phyloP scores from a whole-genome alignment of 257 asterid species.

The Euphrasia confusa region DNA sequence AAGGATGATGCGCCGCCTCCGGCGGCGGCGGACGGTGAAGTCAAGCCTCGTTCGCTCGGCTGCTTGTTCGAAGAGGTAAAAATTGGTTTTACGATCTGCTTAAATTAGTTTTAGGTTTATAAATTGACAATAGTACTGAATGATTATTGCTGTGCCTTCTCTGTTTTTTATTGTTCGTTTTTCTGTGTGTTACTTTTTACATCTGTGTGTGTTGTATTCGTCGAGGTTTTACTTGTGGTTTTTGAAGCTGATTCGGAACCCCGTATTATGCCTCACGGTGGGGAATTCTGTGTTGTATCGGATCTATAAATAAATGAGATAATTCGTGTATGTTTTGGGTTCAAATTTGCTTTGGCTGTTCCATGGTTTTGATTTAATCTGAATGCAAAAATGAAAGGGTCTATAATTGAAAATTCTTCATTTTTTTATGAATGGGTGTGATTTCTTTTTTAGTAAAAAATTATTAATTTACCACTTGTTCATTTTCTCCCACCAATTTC shows the following conservation, averaged over 20 bases:
- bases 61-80: constrained; percentile 46
- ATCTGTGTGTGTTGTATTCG: not conserved
- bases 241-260: too few relatives aligned
- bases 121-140: not conserved
- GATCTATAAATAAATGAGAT: too few relatives aligned
- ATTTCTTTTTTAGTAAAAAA: too few relatives aligned
- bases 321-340: not conserved
- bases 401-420: not conserved
- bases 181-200: not conserved
- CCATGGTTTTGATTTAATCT: not conserved
- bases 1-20: constrained; percentile 26
- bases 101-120: not conserved
- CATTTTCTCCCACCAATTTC: too few relatives aligned
- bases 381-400: not conserved
- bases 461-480: too few relatives aligned
- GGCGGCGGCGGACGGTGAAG: constrained; percentile 31
- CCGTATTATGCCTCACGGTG: too few relatives aligned
- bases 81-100: constrained; percentile 2
- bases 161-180: not conserved
- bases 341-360: not conserved
- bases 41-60: constrained; percentile 43
- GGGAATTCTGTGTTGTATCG: too few relatives aligned
- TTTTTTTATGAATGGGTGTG: too few relatives aligned
- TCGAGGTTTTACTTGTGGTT: not conserved
- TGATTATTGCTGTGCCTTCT: not conserved